Percentiles rank a stretch among this genome's conserved stretches.
These are phyloP conservation scores for Fusarium sp. DNA, from an alignment of 2,329 filamentous ascomycete genomes.

Conservation along the genomic window DNA sequence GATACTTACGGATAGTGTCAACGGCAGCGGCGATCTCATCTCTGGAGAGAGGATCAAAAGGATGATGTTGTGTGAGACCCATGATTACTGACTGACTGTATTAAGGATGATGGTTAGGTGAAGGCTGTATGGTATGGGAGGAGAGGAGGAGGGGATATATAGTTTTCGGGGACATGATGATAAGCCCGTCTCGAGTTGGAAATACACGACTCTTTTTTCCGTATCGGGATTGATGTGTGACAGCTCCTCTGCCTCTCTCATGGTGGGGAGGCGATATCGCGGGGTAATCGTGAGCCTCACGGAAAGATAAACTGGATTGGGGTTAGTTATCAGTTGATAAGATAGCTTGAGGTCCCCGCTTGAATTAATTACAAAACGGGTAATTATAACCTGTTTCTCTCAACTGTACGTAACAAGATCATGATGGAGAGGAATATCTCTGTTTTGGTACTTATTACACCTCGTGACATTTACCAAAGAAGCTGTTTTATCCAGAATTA, in stretches of 20 bases:
- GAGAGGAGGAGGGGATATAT: slow-evolving; percentile 14
- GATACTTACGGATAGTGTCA: slow-evolving; percentile 70
- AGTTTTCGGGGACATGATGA: slow-evolving; percentile 8
- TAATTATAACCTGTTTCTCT: neutral
- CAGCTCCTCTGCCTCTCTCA: neutral
- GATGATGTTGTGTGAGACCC: slow-evolving; percentile 31
- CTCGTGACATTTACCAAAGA: neutral
- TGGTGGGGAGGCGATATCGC: neutral
- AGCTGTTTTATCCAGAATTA: neutral
- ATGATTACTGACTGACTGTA: neutral
- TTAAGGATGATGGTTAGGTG: neutral
- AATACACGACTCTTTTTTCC: slow-evolving; percentile 33
- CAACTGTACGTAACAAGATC: neutral
- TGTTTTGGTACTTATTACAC: neutral
- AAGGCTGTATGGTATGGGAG: neutral
- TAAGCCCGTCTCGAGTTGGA: slow-evolving; percentile 8
- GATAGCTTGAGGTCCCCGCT: neutral
- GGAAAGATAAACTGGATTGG: slow-evolving; percentile 33
- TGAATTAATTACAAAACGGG: slow-evolving; percentile 11
- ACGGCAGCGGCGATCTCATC: slow-evolving; percentile 75
- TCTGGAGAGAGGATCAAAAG: slow-evolving; percentile 57
- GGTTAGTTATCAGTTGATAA: slow-evolving; percentile 10
- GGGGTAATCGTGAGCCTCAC: slow-evolving; percentile 19
- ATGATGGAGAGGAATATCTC: neutral
- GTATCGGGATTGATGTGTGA: slow-evolving; percentile 19